Evolutionary conservation across 2,329 filamentous ascomycete species (phyloP).

Genomic region (Xylariaceae sp.): DNA sequence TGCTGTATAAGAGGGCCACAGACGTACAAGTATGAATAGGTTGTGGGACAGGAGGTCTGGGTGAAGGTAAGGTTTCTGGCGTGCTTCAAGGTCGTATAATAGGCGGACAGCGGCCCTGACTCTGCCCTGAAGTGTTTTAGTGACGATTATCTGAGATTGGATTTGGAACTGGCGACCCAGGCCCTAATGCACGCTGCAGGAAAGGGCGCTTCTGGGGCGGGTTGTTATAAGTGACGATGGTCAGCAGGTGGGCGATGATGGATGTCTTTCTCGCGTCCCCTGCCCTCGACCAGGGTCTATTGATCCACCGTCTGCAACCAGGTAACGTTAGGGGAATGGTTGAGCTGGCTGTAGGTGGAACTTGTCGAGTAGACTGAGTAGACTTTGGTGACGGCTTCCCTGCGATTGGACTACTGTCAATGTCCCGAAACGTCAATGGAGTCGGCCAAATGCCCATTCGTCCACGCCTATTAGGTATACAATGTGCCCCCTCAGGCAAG

Average conservation of each 20-base stretch:
- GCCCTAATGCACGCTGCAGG: conserved; percentile 18
- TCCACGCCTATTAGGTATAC: conserved; percentile 5
- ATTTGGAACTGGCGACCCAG: conserved; percentile 7
- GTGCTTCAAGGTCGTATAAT: neutral
- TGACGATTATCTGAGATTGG: neutral
- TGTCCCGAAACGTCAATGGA: conserved; percentile 9
- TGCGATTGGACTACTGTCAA: conserved; percentile 4
- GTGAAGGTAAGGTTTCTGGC: neutral
- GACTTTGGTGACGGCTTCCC: conserved; percentile 6
- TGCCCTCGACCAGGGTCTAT: conserved; percentile 1
- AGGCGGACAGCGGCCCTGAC: neutral
- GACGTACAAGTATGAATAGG: neutral
- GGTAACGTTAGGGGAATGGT: conserved; percentile 13
- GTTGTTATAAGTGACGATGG: neutral
- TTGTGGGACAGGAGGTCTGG: neutral
- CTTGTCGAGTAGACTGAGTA: conserved; percentile 1
- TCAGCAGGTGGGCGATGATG: conserved; percentile 4
- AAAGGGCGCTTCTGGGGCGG: conserved; percentile 16
- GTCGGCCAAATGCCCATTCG: conserved; percentile 13
- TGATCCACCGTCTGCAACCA: conserved; percentile 6
- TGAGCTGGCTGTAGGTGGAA: neutral
- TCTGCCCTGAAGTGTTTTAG: neutral
- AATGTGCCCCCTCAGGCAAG: neutral
- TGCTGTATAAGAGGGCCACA: neutral
- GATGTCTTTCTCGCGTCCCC: conserved; percentile 1